Evolutionary conservation across 208 protist species (phyloP).

Genomic region (Kentomonas sorsogonicus): DNA sequence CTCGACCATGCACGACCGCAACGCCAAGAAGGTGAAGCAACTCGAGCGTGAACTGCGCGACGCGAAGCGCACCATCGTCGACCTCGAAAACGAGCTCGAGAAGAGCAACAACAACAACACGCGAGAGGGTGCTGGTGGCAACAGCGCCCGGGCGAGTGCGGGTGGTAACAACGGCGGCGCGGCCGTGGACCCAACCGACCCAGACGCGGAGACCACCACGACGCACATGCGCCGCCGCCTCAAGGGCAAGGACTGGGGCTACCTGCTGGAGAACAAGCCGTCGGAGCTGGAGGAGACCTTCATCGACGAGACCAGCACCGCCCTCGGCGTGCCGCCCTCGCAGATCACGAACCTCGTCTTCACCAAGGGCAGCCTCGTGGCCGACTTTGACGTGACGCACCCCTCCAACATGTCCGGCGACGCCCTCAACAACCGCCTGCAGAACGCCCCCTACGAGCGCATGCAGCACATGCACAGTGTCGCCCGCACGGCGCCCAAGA

Average conservation of each 20-base stretch:
- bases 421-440: slow-evolving; percentile 37
- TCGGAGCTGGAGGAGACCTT: slow-evolving; percentile 37
- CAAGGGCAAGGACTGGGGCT: slow-evolving; percentile 40
- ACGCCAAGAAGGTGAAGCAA: slow-evolving; percentile 1
- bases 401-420: slow-evolving; percentile 18
- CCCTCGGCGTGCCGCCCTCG: slow-evolving; percentile 30
- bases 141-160: background rate
- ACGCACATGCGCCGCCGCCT: slow-evolving; percentile 30
- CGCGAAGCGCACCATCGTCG: slow-evolving; percentile 11
- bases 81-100: slow-evolving; percentile 23
- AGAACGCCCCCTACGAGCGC: slow-evolving; percentile 29
- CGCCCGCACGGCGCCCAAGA: slow-evolving; percentile 25
- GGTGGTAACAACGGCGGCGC: background rate
- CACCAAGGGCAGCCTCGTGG: slow-evolving; percentile 19
- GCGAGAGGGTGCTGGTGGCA: background rate
- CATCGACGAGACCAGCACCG: slow-evolving; percentile 35
- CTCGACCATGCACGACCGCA: background rate
- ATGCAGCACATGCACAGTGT: slow-evolving; percentile 27
- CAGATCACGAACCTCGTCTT: slow-evolving; percentile 31
- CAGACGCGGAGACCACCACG: slow-evolving; percentile 5
- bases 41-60: slow-evolving; percentile 16
- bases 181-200: background rate
- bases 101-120: background rate
- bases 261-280: slow-evolving; percentile 42
- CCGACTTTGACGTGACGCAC: slow-evolving; percentile 36